Conservation (phyloP, 768 basidiomycete genomes). For the Suillus alpinus region DNA sequence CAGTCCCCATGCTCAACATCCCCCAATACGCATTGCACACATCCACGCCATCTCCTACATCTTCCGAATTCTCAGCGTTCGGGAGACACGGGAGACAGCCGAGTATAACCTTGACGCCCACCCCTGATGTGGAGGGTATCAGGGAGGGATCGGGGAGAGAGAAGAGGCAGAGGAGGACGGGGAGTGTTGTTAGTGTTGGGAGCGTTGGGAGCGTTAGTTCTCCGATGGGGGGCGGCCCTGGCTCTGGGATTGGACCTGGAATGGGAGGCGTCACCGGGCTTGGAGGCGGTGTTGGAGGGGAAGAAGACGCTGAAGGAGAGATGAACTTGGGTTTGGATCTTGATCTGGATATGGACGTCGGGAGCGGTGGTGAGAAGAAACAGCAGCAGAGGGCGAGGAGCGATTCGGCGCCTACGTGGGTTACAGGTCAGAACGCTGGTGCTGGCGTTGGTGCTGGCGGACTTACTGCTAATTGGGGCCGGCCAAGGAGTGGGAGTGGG, state of each 20-base stretch:
- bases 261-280: slow-evolving; percentile 10
- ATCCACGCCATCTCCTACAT: slow-evolving; percentile 28
- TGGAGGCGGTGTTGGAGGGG: slow-evolving; percentile 8
- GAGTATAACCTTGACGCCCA: slow-evolving; percentile 25
- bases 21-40: slow-evolving; percentile 26
- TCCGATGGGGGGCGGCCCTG: neutral
- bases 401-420: slow-evolving; percentile 24
- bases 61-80: slow-evolving; percentile 19
- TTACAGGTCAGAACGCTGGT: slow-evolving; percentile 4
- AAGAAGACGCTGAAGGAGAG: slow-evolving; percentile 14
- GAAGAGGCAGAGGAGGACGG: slow-evolving; percentile 25
- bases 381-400: slow-evolving; percentile 20
- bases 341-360: slow-evolving; percentile 2
- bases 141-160: slow-evolving; percentile 16
- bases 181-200: slow-evolving; percentile 1
- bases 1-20: slow-evolving; percentile 27
- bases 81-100: slow-evolving; percentile 25
- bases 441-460: slow-evolving; percentile 17
- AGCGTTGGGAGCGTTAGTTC: neutral
- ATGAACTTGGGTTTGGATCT: slow-evolving; percentile 19
- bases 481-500: slow-evolving; percentile 26
- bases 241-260: neutral
- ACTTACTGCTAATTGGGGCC: slow-evolving; percentile 28
- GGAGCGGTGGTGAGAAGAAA: slow-evolving; percentile 11
- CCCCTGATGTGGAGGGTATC: slow-evolving; percentile 19